These are phyloP conservation scores for Penicillium odoratum DNA, from an alignment of 495 filamentous ascomycete genomes.

Conservation along the genomic window DNA sequence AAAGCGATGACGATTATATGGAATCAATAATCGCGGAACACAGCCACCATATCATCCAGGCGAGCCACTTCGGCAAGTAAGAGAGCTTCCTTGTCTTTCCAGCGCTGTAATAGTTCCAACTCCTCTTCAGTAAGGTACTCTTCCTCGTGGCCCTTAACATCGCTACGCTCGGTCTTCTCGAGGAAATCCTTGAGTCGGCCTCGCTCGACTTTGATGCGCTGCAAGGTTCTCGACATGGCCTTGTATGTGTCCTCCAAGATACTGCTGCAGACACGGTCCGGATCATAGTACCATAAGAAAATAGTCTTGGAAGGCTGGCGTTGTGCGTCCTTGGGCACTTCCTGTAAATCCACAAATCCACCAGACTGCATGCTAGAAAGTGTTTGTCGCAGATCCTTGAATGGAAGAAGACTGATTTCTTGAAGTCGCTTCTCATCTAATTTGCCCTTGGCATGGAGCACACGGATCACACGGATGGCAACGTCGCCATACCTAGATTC, in stretches of 20 bases:
- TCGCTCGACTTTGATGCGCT: conserved; percentile 71
- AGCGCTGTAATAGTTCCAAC: conserved; percentile 62
- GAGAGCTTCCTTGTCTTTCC: conserved; percentile 70
- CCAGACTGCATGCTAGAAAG: conserved; percentile 77
- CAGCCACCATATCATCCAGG: conserved; percentile 79
- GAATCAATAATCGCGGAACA: conserved; percentile 76
- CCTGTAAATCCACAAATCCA: conserved; percentile 85
- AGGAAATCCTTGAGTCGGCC: conserved; percentile 65
- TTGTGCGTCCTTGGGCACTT: conserved; percentile 82
- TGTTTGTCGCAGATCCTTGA: conserved; percentile 76
- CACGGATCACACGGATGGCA: conserved; percentile 74
- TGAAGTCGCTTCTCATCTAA: conserved; percentile 85
- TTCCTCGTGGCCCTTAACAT: conserved; percentile 80
- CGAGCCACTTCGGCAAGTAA: conserved; percentile 73
- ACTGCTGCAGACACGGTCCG: conserved; percentile 61
- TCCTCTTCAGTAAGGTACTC: conserved; percentile 69
- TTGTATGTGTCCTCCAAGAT: conserved; percentile 80
- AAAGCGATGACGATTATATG: background rate
- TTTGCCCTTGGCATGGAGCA: conserved; percentile 83
- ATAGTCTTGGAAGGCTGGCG: conserved; percentile 76
- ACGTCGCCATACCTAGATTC: conserved; percentile 70
- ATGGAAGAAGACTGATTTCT: conserved; percentile 70
- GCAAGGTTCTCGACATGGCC: conserved; percentile 80
- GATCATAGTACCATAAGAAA: conserved; percentile 89
- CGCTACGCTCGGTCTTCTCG: conserved; percentile 73